Base-by-base conservation (phyloP, 2,329 filamentous ascomycete species). In the Hypoxylon sp. region DNA sequence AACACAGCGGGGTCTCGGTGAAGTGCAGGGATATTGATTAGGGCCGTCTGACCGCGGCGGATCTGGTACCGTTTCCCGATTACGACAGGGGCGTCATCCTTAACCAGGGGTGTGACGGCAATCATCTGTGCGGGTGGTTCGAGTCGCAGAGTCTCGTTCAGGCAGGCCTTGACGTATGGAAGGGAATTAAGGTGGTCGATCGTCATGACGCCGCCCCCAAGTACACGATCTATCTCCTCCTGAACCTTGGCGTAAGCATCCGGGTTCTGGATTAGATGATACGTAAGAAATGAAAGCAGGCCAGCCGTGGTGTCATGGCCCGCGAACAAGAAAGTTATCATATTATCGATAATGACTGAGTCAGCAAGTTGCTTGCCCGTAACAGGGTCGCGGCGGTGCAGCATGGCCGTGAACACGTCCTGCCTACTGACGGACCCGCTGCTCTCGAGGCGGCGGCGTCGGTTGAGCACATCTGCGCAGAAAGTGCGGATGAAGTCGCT, bases 251-350 rank as follows among this genome's bases (percentile, higher is more conserved):
- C 24, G 15, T 50, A 50, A n/a, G 19, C 24, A 11, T 27, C 47
- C 4, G 47, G 47, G 27, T 50, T 50, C 19, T 4, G 24, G 6
- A 50, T 50, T 29, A 50, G 24, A 50, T 27, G 24, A 27, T n/a
- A 24, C 10, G 86, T 79, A 0, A 81, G 74, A 72, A 87, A 88
- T 1, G 84, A 80, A 31, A 89, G 76, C 19, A 87, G 78, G 24
- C 86, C 85, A 3, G 84, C 82, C 0, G 87, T 85, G 0, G 88
- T 89, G 56, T 88, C 87, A 65, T 88, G 86, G 1, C 85, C 83
- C 5, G 56, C 56, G n/a, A 59, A 24, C 31, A 59, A 29, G 68
- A 88, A 87, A 0, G 85, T 87, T 35, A 85, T 82, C 83, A 88
- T 84, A 62, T 88, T 87, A 67, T 85, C 79, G 21, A 84, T 76